phyloP scores from a whole-genome alignment of 176 grass and related monocot species.

The Pontederia paniculata region DNA sequence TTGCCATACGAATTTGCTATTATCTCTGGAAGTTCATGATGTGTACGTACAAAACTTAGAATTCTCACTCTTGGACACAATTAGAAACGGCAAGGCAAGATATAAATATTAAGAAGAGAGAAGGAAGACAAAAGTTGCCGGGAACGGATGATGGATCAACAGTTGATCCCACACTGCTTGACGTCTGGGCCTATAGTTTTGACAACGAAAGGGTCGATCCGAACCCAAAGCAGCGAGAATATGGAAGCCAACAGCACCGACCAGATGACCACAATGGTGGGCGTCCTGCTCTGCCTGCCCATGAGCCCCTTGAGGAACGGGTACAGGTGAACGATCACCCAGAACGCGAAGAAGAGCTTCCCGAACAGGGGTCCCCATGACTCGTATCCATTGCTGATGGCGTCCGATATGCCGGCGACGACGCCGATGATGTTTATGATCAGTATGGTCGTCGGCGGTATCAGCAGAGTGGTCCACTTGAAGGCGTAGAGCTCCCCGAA shows the following conservation, averaged over 20 bases:
- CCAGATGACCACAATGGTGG: constrained; percentile 94
- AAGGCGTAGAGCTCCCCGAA: constrained; percentile 84
- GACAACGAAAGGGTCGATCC: constrained; percentile 74
- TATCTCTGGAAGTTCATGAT: too few species aligned
- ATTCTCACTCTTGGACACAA: neutral
- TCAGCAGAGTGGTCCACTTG: constrained; percentile 98
- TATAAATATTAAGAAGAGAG: neutral
- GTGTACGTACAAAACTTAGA: too few species aligned
- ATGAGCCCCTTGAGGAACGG: constrained; percentile 96
- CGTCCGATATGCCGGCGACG: constrained; percentile 81
- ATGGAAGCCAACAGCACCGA: constrained; percentile 80
- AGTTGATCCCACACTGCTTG: constrained; percentile 87
- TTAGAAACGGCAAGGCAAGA: neutral
- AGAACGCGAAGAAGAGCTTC: constrained; percentile 90
- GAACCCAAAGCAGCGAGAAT: constrained; percentile 95
- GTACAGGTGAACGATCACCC: constrained; percentile 95
- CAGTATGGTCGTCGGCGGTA: constrained; percentile 76
- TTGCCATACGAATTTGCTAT: neutral
- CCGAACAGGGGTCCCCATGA: constrained; percentile 89
- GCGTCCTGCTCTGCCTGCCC: constrained; percentile 87
- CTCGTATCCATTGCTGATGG: constrained; percentile 88
- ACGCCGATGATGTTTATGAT: constrained; percentile 93
- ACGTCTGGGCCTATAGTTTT: constrained; percentile 77
- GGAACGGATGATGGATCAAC: constrained; percentile 18
- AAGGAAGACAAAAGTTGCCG: neutral